These are phyloP conservation scores for Candolleomyces aberdarensis DNA, from an alignment of 768 basidiomycete genomes.

Conservation along the genomic window DNA sequence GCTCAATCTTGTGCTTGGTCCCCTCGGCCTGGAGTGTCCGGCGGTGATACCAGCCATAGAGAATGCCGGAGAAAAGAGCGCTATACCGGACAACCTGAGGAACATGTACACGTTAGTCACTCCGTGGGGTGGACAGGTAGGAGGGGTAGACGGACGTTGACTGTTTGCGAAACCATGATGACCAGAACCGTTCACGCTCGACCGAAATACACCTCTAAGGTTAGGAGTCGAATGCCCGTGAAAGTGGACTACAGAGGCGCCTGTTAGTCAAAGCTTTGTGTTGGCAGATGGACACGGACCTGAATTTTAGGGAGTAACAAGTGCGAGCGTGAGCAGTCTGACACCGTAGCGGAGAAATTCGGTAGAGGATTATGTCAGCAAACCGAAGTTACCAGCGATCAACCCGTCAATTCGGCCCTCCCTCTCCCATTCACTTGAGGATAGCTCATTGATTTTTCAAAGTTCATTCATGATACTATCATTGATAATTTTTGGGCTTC, in stretches of 20 bases:
- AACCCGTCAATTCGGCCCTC: neutral
- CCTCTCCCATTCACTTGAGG: neutral
- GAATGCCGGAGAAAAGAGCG: slow-evolving; percentile 80
- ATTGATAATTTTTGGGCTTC: neutral
- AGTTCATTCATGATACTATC: neutral
- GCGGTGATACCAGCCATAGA: slow-evolving; percentile 92
- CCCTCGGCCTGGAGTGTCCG: slow-evolving; percentile 82
- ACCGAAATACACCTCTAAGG: slow-evolving; percentile 25
- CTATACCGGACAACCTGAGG: slow-evolving; percentile 90
- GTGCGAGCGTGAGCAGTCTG: slow-evolving; percentile 18
- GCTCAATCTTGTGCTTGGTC: slow-evolving; percentile 72
- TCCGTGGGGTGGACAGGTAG: neutral
- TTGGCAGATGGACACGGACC: slow-evolving; percentile 20
- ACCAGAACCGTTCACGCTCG: slow-evolving; percentile 24
- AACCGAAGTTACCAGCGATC: neutral
- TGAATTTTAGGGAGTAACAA: slow-evolving; percentile 28
- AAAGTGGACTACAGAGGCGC: slow-evolving; percentile 7
- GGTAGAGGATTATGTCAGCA: slow-evolving; percentile 39
- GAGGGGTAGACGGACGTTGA: slow-evolving; percentile 56
- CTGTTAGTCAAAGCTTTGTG: neutral
- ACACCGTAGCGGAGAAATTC: slow-evolving; percentile 39
- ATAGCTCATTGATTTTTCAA: neutral
- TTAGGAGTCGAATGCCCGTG: slow-evolving; percentile 23
- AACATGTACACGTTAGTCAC: neutral
- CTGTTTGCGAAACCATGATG: slow-evolving; percentile 68